phyloP scores from a whole-genome alignment of 441 rosid genomes.

The Kokia cookei region DNA sequence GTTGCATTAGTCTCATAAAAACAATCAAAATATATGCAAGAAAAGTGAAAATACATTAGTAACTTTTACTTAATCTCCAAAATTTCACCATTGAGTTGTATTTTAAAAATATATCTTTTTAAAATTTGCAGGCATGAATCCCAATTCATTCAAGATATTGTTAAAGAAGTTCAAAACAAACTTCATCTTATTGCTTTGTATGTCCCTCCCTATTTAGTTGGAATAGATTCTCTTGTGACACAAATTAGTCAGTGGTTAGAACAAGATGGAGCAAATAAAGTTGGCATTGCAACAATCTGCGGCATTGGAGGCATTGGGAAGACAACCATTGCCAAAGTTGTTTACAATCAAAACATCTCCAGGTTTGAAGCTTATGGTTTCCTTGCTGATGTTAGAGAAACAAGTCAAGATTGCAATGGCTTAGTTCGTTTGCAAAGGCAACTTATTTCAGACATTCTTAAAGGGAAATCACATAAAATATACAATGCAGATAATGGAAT shows the following conservation, averaged over 20 bases:
- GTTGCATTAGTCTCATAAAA: neutral
- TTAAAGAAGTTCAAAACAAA: constrained; percentile 7
- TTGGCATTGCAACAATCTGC: neutral
- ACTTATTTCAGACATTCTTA: constrained; percentile 11
- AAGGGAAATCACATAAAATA: neutral
- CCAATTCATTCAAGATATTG: constrained; percentile 12
- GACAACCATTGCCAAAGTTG: neutral
- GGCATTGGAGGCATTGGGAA: constrained; percentile 19
- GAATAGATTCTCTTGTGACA: constrained; percentile 10
- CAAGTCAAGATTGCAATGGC: neutral
- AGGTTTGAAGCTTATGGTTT: neutral
- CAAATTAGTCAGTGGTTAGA: constrained; percentile 14
- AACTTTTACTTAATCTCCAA: neutral
- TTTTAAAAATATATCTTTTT: neutral
- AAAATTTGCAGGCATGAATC: constrained; percentile 15
- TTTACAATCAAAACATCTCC: neutral
- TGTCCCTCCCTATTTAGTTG: constrained; percentile 14
- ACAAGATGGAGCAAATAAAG: neutral
- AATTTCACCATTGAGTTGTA: neutral
- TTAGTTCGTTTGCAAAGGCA: constrained; percentile 15
- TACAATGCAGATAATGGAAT: neutral
- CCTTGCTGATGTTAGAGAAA: neutral
- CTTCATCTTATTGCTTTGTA: neutral
- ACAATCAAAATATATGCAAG: neutral
- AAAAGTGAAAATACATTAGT: neutral